These are phyloP conservation scores for Erigeron canadensis DNA, from an alignment of 129 eudicot species.

Conservation along the genomic window DNA sequence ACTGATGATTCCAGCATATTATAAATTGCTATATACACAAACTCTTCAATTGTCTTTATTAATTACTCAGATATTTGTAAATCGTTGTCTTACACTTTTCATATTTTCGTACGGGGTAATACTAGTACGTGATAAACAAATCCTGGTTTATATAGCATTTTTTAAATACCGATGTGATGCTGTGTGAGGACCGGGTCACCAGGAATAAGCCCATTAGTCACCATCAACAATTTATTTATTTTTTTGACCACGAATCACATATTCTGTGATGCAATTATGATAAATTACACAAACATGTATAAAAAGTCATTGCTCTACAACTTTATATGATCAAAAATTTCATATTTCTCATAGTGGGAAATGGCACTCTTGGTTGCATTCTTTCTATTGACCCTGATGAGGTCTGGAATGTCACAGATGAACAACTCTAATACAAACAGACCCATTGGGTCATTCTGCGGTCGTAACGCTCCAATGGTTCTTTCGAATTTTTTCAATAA, in stretches of 20 bases:
- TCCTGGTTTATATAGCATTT: background rate
- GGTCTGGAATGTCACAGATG: slow-evolving; percentile 17
- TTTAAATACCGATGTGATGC: background rate
- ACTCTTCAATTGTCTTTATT: no score
- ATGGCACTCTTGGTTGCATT: slow-evolving; percentile 25
- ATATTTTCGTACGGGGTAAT: no score
- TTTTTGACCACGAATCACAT: slow-evolving; percentile 12
- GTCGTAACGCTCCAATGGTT: slow-evolving; percentile 33
- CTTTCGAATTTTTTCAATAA: slow-evolving; percentile 20
- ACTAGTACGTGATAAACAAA: background rate
- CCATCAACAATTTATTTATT: background rate
- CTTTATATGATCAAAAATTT: background rate
- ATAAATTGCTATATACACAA: no score
- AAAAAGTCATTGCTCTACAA: background rate
- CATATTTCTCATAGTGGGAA: background rate
- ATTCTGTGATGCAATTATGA: slow-evolving; percentile 9
- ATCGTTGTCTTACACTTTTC: no score
- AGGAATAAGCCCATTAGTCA: slow-evolving; percentile 13
- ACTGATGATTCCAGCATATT: no score
- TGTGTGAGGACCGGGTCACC: background rate
- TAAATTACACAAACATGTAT: background rate
- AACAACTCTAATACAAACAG: slow-evolving; percentile 22
- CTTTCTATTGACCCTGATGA: slow-evolving; percentile 6
- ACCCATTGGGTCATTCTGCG: slow-evolving; percentile 34
- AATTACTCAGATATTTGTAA: no score